These are phyloP conservation scores for Mycena filopes DNA, from an alignment of 768 basidiomycete genomes.

Conservation along the genomic window DNA sequence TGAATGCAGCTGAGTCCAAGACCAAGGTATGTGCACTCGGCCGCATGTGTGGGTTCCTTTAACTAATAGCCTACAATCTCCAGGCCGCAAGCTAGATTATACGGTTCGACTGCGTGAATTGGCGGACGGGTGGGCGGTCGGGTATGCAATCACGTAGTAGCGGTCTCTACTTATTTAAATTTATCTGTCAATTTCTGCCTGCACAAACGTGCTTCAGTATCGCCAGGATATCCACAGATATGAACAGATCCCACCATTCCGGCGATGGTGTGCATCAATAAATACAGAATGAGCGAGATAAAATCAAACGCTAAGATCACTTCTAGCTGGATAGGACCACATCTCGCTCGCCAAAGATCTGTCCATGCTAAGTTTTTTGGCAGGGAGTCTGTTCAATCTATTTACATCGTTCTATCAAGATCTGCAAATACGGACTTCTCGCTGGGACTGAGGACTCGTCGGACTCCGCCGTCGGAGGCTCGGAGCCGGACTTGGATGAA, in stretches of 20 bases:
- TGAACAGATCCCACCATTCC: neutral
- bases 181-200: neutral
- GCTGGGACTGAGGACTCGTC: no score
- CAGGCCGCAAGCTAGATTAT: neutral
- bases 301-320: neutral
- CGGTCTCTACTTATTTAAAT: neutral
- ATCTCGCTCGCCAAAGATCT: neutral
- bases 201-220: neutral
- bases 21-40: neutral
- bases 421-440: no score
- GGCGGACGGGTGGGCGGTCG: neutral
- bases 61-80: neutral
- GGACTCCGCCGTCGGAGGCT: no score
- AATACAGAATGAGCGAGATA: neutral
- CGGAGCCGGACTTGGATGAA: no score
- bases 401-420: no score
- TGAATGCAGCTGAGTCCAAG: neutral
- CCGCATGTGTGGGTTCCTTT: neutral
- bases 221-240: neutral
- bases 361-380: slow-evolving; percentile 9
- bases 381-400: neutral
- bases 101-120: no score
- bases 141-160: neutral
- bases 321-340: neutral
- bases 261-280: neutral